Base-by-base conservation (phyloP, 768 basidiomycete species). In the Naematelia aurantialba region DNA sequence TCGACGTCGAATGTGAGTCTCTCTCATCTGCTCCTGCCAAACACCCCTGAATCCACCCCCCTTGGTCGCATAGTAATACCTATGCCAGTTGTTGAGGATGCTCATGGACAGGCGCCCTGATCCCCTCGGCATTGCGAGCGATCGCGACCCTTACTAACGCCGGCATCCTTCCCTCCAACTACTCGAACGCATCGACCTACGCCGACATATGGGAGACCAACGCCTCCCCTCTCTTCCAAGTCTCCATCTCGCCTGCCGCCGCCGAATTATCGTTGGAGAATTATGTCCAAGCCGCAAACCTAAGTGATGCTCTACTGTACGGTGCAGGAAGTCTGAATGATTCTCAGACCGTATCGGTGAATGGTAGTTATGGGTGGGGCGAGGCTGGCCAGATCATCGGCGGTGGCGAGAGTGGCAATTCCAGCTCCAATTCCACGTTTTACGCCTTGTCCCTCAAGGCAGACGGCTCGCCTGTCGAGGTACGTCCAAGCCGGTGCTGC, bases 41-140 rank as follows among this genome's bases (percentile, higher is more conserved):
- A 11, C n/a, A n/a, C n/a, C n/a, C n/a, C n/a, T n/a, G n/a, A n/a
- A n/a, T n/a, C n/a, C n/a, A n/a, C n/a, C n/a, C n/a, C n/a, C n/a
- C n/a, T n/a, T n/a, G n/a, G 39, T 11, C 39, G 39, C 39, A n/a
- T n/a, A 11, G 39, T 11, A 14, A 14, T 25, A 8, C 46, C 17
- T 49, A 14, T 56, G 13, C 25, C 44, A 19, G 17, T 11, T 50
- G 29, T 22, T 58, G 45, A 45, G 22, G 2, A 42, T 25, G 31
- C 48, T 55, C 17, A 14, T 46, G 51, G 12, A 10, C 57, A 65
- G 69, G 69, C 22, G 80, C 80, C 8, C 70, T 81, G 12, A 79
- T 81, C 4, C 79, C 80, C n/a, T 79, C 79, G 2, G 78, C 80
- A 44, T 65, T 81, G 10, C 67, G 80, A 12, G 79, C 81, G 26